Conservation (phyloP, 257 asterid genomes). For the Paulownia fortunei region DNA sequence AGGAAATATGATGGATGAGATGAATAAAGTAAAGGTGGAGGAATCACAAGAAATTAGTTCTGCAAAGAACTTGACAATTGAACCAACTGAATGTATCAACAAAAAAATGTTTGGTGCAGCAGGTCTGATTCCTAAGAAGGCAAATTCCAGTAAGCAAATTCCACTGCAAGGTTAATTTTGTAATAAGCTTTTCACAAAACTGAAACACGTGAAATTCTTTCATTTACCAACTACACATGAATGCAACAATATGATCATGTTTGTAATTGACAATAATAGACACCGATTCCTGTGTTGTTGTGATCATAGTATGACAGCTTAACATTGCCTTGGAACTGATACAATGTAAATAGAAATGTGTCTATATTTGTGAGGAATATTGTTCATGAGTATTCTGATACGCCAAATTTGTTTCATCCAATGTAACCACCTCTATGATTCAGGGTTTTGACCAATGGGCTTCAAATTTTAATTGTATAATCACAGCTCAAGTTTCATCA, state of each 20-base stretch:
- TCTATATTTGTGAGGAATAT: no score
- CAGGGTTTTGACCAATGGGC: background rate
- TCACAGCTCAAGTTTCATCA: background rate
- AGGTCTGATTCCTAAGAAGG: conserved; percentile 36
- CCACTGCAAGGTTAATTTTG: conserved; percentile 37
- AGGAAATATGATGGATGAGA: conserved; percentile 33
- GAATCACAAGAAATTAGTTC: conserved; percentile 39
- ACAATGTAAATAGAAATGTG: background rate
- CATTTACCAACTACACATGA: no score
- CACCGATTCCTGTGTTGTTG: background rate
- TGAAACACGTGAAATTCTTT: background rate
- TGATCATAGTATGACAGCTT: background rate
- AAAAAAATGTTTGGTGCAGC: conserved; percentile 25
- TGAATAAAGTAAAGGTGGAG: conserved; percentile 36
- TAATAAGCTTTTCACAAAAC: conserved; percentile 8
- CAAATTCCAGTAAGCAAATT: conserved; percentile 28
- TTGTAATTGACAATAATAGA: no score
- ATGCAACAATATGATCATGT: no score
- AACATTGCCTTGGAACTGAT: background rate
- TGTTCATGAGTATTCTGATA: background rate
- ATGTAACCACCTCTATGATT: background rate
- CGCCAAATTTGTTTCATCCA: background rate
- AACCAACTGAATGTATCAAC: conserved; percentile 33
- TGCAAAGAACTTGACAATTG: conserved; percentile 26
- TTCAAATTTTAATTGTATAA: no score